These are phyloP conservation scores for Metschnikowia cubensis DNA, from an alignment of 805 yeast species.

Conservation along the genomic window DNA sequence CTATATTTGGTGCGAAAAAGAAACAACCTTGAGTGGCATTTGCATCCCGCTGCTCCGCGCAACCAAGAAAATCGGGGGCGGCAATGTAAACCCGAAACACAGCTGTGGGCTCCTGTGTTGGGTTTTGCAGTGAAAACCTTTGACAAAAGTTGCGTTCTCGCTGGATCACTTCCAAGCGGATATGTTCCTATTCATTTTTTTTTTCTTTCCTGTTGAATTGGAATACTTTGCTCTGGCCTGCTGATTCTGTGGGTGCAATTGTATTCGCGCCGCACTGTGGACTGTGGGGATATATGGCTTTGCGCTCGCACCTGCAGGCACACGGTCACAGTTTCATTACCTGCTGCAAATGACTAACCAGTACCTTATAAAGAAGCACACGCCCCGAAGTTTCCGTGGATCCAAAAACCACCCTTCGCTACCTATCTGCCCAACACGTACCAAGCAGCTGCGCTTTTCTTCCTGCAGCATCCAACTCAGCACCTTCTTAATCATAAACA, in stretches of 20 bases:
- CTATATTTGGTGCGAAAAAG: background rate
- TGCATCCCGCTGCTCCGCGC: conserved; percentile 5
- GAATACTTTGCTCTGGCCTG: background rate
- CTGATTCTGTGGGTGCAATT: background rate
- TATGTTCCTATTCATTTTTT: background rate
- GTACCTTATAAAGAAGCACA: background rate
- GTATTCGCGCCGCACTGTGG: conserved; percentile 3
- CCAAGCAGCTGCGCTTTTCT: background rate
- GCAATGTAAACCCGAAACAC: background rate
- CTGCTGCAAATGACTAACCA: conserved; percentile 2
- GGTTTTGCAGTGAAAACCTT: background rate
- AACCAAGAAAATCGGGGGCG: conserved; percentile 1
- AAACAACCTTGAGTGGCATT: conserved; percentile 4
- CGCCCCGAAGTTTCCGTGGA: background rate
- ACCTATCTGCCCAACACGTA: background rate
- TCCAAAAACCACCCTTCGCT: too few relatives aligned
- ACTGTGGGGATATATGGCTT: conserved; percentile 4
- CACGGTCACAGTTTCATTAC: background rate
- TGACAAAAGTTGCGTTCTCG: too few relatives aligned
- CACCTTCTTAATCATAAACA: background rate
- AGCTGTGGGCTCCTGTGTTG: background rate
- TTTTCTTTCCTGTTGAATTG: background rate
- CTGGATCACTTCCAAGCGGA: too few relatives aligned
- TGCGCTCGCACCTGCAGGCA: conserved; percentile 1
- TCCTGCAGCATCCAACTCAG: background rate